Evolutionary conservation across 768 basidiomycete species (phyloP).

Genomic region (Plicaturopsis crispa): DNA sequence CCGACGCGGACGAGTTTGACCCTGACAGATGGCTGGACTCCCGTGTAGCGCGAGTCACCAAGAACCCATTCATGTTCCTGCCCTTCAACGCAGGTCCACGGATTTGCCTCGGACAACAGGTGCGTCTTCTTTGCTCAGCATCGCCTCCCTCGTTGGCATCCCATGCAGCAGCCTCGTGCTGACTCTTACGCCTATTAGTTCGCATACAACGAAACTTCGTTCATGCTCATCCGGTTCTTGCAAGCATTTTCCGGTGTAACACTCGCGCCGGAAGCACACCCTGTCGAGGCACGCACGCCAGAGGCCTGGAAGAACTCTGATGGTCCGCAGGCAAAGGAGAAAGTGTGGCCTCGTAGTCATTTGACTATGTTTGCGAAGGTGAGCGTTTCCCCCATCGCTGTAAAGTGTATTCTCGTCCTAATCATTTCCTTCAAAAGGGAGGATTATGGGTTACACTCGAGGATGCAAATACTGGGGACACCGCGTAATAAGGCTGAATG

Average conservation of each 20-base stretch:
- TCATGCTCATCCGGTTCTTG: constrained; percentile 43
- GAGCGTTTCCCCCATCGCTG: constrained; percentile 13
- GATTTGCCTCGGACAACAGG: constrained; percentile 47
- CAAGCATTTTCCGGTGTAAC: constrained; percentile 38
- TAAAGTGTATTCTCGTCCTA: not conserved
- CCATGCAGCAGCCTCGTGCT: no score
- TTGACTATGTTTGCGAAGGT: constrained; percentile 34
- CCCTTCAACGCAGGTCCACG: constrained; percentile 47
- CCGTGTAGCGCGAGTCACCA: constrained; percentile 41
- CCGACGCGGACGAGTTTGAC: constrained; percentile 58
- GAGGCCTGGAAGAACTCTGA: constrained; percentile 26
- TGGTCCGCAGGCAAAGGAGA: constrained; percentile 25
- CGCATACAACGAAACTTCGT: constrained; percentile 49
- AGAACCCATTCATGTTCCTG: constrained; percentile 50
- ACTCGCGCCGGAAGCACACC: constrained; percentile 15
- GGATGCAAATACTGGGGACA: no score
- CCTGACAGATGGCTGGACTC: constrained; percentile 64
- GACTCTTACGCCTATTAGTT: constrained; percentile 22
- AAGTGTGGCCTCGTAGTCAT: constrained; percentile 24
- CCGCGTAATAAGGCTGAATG: no score
- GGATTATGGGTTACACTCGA: constrained; percentile 40
- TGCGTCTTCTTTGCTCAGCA: constrained; percentile 8
- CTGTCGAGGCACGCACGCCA: not conserved
- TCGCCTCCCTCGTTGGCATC: not conserved
- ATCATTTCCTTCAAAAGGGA: no score